phyloP scores from a whole-genome alignment of 345 rosid species.

The Hypericum androsaemum region DNA sequence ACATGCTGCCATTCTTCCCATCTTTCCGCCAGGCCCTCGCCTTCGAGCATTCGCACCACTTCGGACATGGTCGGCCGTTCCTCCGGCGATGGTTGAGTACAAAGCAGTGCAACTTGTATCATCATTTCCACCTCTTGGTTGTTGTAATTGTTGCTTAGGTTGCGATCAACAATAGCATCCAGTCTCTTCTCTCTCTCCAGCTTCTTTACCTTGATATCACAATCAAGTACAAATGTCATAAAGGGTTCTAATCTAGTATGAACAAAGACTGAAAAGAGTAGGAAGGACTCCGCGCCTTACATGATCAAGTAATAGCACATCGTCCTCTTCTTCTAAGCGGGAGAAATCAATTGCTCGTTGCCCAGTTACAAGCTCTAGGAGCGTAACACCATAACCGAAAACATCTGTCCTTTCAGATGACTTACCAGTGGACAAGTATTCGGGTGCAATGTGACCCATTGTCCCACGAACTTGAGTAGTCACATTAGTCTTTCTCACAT shows the following conservation, averaged over 20 bases:
- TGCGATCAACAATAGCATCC: conserved; percentile 74
- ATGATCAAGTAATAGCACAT: conserved; percentile 86
- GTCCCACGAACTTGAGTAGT: conserved; percentile 99
- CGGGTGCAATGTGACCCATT: conserved; percentile 99
- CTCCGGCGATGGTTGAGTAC: conserved; percentile 84
- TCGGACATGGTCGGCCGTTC: conserved; percentile 89
- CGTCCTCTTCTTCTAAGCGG: conserved; percentile 93
- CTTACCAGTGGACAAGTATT: conserved; percentile 88
- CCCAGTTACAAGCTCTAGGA: conserved; percentile 98
- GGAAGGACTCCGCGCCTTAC: conserved; percentile 29
- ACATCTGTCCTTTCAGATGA: conserved; percentile 97
- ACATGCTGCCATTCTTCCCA: conserved; percentile 98
- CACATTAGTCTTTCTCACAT: conserved; percentile 76
- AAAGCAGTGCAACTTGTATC: conserved; percentile 81
- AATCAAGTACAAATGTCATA: not conserved
- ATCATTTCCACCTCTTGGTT: conserved; percentile 78
- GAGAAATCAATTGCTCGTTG: conserved; percentile 95
- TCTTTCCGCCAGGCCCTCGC: conserved; percentile 91
- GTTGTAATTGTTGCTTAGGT: conserved; percentile 39
- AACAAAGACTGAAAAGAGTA: not conserved
- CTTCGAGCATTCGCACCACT: conserved; percentile 93
- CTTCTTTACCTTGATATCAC: conserved; percentile 68
- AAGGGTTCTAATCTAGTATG: not conserved
- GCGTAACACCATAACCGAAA: conserved; percentile 91
- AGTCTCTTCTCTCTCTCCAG: conserved; percentile 76